Conservation (phyloP, 768 basidiomycete genomes). For the Auricularia sp. region DNA sequence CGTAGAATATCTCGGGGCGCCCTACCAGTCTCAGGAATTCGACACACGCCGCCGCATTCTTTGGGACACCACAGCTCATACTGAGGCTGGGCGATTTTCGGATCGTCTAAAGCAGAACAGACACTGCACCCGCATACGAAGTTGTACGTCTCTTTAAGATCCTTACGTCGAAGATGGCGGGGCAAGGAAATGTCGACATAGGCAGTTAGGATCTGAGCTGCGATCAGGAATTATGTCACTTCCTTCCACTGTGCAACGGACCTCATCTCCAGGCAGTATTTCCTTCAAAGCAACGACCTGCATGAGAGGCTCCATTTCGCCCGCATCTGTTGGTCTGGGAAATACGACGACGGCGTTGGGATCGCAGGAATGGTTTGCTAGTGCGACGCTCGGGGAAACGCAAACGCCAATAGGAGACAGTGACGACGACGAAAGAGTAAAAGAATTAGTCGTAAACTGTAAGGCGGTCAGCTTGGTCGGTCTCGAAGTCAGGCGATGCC, state of each 20-base stretch:
- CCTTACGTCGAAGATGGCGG: slow-evolving; percentile 37
- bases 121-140: slow-evolving; percentile 65
- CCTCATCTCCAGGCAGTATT: slow-evolving; percentile 63
- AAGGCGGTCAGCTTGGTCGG: slow-evolving; percentile 7
- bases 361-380: slow-evolving; percentile 82
- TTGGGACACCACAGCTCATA: slow-evolving; percentile 62
- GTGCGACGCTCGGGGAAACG: slow-evolving; percentile 69
- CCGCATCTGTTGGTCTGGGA: slow-evolving; percentile 38
- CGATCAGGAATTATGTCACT: neutral
- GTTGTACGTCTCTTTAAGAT: slow-evolving; percentile 63
- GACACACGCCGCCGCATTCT: slow-evolving; percentile 54
- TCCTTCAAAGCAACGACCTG: slow-evolving; percentile 62
- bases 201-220: slow-evolving; percentile 57
- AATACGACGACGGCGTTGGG: slow-evolving; percentile 92
- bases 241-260: slow-evolving; percentile 17
- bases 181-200: slow-evolving; percentile 84
- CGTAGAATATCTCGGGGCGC: neutral
- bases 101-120: slow-evolving; percentile 28
- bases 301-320: slow-evolving; percentile 47
- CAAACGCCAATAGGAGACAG: slow-evolving; percentile 75
- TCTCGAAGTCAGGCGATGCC: slow-evolving; percentile 10
- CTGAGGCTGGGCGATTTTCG: slow-evolving; percentile 45
- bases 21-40: slow-evolving; percentile 11
- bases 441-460: slow-evolving; percentile 87
- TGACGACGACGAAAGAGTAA: slow-evolving; percentile 71